phyloP scores from a whole-genome alignment of 1,139 yeast species.

The Geotrichum cucujoidarum region DNA sequence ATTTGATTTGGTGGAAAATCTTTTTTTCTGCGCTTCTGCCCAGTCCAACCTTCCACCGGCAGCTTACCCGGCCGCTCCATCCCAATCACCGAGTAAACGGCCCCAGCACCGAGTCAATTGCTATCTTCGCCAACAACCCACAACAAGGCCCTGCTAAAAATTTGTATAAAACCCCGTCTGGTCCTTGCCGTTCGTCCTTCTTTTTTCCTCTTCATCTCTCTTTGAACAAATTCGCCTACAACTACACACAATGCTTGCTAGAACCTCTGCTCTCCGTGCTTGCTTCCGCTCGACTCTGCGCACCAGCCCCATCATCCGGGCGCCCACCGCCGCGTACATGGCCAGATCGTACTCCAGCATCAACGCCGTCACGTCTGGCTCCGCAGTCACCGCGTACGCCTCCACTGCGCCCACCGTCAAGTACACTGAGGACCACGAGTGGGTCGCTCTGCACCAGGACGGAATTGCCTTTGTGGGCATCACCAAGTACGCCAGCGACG shows the following conservation, averaged over 20 bases:
- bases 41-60: not conserved
- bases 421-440: conserved; percentile 90
- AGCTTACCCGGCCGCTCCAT: not conserved
- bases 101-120: not conserved
- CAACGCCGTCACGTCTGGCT: conserved; percentile 49
- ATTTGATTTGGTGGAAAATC: not conserved
- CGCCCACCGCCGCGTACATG: not conserved
- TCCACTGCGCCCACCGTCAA: conserved; percentile 42
- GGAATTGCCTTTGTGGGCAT: conserved; percentile 82
- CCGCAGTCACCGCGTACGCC: conserved; percentile 51
- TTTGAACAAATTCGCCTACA: conserved; percentile 5
- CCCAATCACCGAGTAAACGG: conserved; percentile 1
- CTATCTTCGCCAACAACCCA: not conserved
- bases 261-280: conserved; percentile 13
- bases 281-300: conserved; percentile 12
- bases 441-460: conserved; percentile 84
- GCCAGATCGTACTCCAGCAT: conserved; percentile 24
- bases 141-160: not conserved
- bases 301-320: conserved; percentile 28
- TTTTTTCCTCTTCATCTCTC: not conserved
- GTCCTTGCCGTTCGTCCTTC: not conserved
- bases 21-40: not conserved
- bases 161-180: not conserved
- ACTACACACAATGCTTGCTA: conserved; percentile 14
- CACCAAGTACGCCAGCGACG: conserved; percentile 92